Evolutionary conservation across 2,329 filamentous ascomycete genomes (phyloP), one percentile per base, ranked within the genome.

Genomic region (Fusarium camptoceras): DNA sequence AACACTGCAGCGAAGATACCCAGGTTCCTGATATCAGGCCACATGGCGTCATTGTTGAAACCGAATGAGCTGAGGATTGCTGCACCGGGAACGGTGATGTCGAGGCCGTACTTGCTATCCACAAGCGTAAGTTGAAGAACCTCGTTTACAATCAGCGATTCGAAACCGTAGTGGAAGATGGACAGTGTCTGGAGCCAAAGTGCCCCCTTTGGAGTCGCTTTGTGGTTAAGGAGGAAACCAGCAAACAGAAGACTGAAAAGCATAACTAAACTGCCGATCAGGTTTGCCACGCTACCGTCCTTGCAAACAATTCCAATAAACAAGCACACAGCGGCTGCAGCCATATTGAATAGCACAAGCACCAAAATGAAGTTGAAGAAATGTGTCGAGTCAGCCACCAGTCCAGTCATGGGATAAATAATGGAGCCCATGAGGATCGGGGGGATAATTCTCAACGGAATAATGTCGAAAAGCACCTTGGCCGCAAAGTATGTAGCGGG

Each of bases 161-260:
- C 96, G 75, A 98, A 98, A 8, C 92, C 95, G 77, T 97, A 99
- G 79, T 99, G 96, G 87, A 99, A 99, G 68, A 99, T 99, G 3
- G 94, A 98, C 11, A 99, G 83, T 82, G 88, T 89, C 84, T 99
- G 96, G 54, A 99, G 82, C 96, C 96, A 99, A 67, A 94, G 81
- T 4, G 95, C 92, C 3, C 93, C 89, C 51, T 88, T 85, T 2
- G 96, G 96, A 55, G 98, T 98, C 30, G 93, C 94, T 78, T 98
- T 91, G 78, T 97, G 94, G 80, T 99, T 99, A 66, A 99, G 88
- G 60, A 99, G 85, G 63, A 99, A 89, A 60, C 96, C 96, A 1
- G 94, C 95, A 79, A 99, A 98, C 12, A 99, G 87, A 66, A 99
- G 83, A 78, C 93, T 97, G 85, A 99, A 99, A 11, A 99, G 86